Evolutionary conservation across 31 red algal species (phyloP).

Genomic region (Odonthalia washingtoniensis): DNA sequence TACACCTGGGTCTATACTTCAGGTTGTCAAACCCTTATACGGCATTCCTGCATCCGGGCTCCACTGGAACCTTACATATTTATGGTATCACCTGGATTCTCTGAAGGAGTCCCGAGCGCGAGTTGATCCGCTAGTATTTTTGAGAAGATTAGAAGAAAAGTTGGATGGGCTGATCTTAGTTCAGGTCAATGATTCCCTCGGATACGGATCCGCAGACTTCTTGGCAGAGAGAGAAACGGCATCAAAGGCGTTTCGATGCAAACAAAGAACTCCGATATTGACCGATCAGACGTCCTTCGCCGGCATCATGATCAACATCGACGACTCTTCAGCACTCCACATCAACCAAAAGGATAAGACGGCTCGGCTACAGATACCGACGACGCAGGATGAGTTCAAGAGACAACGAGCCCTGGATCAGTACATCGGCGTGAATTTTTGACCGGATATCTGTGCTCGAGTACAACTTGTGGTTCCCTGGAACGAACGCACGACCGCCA

Average conservation of each 20-base stretch:
- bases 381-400: too few species aligned
- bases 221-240: not conserved
- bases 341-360: too few species aligned
- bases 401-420: too few species aligned
- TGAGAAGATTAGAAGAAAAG: not conserved
- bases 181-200: not conserved
- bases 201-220: not conserved
- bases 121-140: not conserved
- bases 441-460: not conserved
- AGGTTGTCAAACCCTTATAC: not conserved
- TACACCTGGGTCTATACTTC: not conserved
- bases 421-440: too few species aligned
- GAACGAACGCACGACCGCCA: not conserved
- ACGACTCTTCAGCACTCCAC: not conserved
- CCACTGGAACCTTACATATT: not conserved
- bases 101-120: not conserved
- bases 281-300: not conserved
- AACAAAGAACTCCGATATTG: not conserved
- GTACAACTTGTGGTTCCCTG: not conserved
- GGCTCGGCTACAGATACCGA: too few species aligned
- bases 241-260: not conserved
- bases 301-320: not conserved
- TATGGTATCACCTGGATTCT: not conserved
- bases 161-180: not conserved
- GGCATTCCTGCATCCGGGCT: not conserved